Percentiles rank a stretch among this genome's conserved stretches.
Conservation (phyloP, 306 rosid genomes). For the Albizia julibrissin region DNA sequence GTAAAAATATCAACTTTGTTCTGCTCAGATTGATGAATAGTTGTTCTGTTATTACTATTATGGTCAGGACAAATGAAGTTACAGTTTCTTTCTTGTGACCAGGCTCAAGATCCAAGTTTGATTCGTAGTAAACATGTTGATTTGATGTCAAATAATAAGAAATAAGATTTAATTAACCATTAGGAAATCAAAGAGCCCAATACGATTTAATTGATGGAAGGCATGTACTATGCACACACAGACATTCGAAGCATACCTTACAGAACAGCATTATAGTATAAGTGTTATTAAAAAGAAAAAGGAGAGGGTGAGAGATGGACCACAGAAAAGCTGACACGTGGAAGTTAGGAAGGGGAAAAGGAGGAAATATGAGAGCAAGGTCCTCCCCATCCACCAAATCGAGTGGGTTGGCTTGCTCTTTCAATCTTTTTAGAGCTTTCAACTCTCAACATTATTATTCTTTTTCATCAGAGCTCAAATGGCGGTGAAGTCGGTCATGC, state of each 20-base stretch:
- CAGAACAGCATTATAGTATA: not conserved
- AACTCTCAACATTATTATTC: conserved; percentile 1
- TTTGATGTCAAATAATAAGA: not conserved
- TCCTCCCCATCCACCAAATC: conserved; percentile 43
- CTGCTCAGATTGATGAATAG: not conserved
- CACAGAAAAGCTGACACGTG: conserved; percentile 33
- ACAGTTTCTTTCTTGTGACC: not conserved
- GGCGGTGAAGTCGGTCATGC: conserved; percentile 31
- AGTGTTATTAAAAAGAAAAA: not conserved
- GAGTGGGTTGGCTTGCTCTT: not conserved
- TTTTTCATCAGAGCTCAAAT: not conserved
- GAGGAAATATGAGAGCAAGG: conserved; percentile 21
- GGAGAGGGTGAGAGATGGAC: conserved; percentile 29
- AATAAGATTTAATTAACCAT: not conserved
- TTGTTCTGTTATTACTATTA: not conserved
- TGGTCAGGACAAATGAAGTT: not conserved
- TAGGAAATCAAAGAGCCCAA: not conserved
- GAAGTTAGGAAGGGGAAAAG: conserved; percentile 1
- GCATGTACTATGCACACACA: not conserved
- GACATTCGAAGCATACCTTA: not conserved
- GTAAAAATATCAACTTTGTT: conserved; percentile 2
- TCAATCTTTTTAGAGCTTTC: not conserved
- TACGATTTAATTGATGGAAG: not conserved
- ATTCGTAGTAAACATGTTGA: not conserved
- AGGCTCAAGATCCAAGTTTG: not conserved